Base-by-base conservation (phyloP, 495 filamentous ascomycete species). In the Talaromyces proteolyticus region DNA sequence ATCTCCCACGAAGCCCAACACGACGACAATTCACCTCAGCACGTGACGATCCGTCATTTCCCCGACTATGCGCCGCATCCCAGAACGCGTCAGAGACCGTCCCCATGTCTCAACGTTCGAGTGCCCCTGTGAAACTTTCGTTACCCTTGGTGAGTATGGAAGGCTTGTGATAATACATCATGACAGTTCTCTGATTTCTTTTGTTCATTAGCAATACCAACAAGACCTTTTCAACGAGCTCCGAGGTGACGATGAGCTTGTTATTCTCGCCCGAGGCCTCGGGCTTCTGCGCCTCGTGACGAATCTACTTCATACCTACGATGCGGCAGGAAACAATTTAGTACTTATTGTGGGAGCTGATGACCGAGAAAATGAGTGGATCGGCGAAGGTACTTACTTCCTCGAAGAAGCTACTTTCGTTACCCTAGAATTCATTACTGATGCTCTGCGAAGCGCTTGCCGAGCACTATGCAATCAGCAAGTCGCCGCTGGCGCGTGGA, bases 301-400 rank as follows among this genome's bases (percentile, higher is more conserved):
- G 14, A 97, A 96, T 62, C 80, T 98, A 7, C 81, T 98, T 26
- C 94, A 98, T 64, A 89, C 91, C 18, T 95, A 95, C 68, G 93
- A 98, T 76, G 92, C 89, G 3, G 89, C 90, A 6, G 93, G 94
- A 4, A 91, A 91, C 66, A 96, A 96, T 63, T 65, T 98, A 40
- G 82, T 97, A 23, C 69, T 98, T 50, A 64, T 98, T 38, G 81
- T 97, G 29, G 89, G 89, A n/a, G 91, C 94, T 22, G 86, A 92
- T 52, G 89, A 96, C 23, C 79, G 89, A 49, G 93, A 98, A 61
- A 96, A 95, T 81, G 85, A 84, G 20, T 93, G 89, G 89, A 87
- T 95, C 52, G 89, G 89, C 51, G 89, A 93, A 71, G 76, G 78
- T 82, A 67, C 23, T 62, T 45, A 20, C 20, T 36, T 47, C n/a